Conservation (phyloP, 306 rosid genomes). For the Cyclanthera cordifolia region DNA sequence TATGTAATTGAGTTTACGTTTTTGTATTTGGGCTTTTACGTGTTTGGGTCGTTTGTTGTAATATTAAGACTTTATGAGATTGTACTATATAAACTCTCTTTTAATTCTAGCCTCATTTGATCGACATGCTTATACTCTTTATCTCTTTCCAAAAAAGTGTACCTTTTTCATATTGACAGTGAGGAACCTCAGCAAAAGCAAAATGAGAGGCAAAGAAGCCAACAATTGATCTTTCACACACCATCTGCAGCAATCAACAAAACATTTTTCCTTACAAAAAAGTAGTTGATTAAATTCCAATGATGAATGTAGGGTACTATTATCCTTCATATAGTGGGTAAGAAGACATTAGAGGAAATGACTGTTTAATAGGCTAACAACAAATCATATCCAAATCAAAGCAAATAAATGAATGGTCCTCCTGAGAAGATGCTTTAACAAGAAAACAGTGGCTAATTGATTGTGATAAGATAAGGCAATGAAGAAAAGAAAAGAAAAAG, state of each 20-base stretch:
- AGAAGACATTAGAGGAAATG: neutral
- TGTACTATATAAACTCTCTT: too few relatives aligned
- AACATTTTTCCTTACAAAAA: too few relatives aligned
- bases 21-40: too few relatives aligned
- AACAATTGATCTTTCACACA: neutral
- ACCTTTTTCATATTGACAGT: neutral
- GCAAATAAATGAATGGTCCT: neutral
- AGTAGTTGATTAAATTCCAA: neutral
- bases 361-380: neutral
- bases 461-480: neutral
- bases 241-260: neutral
- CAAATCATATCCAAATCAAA: neutral
- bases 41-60: too few relatives aligned
- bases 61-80: too few relatives aligned
- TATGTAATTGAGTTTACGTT: too few relatives aligned
- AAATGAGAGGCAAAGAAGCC: neutral
- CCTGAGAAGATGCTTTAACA: neutral
- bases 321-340: neutral
- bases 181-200: neutral
- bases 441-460: neutral
- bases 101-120: too few relatives aligned
- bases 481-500: neutral
- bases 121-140: too few relatives aligned
- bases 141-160: neutral
- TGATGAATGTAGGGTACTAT: constrained; percentile 2